A percentile compares a stretch with the other conserved stretches of the same genome.
These are phyloP conservation scores for Nicotiana attenuata DNA, from an alignment of 257 asterid genomes.

Conservation along the genomic window DNA sequence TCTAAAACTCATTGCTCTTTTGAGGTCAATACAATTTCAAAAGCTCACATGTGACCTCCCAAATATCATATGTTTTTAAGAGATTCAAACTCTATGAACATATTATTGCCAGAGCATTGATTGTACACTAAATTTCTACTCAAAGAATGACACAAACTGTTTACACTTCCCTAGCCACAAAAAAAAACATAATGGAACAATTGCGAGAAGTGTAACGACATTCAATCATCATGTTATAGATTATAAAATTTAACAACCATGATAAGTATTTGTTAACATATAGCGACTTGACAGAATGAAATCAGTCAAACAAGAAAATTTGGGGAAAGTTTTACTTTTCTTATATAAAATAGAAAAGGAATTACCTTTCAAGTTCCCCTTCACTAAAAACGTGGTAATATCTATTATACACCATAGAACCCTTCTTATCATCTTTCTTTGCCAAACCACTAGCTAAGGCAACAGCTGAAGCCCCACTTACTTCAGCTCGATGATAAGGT, in stretches of 20 bases:
- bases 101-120: not conserved
- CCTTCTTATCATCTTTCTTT: constrained; percentile 91
- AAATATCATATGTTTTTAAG: not conserved
- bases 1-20: not conserved
- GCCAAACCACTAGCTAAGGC: constrained; percentile 87
- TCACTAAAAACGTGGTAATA: constrained; percentile 95
- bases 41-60: not conserved
- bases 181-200: not conserved
- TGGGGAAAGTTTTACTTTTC: not conserved
- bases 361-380: constrained; percentile 97
- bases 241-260: no score
- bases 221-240: no score
- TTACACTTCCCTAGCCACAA: no score
- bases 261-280: constrained; percentile 1
- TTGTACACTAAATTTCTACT: no score
- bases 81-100: not conserved
- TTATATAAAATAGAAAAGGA: not conserved
- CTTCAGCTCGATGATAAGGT: constrained; percentile 95
- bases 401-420: constrained; percentile 85
- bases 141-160: no score
- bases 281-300: not conserved
- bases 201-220: no score
- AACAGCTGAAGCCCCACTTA: constrained; percentile 73
- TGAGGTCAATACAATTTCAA: not conserved
- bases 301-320: not conserved